Evolutionary conservation across 305 asterid species (phyloP).

Genomic region (Coffea humblotiana): DNA sequence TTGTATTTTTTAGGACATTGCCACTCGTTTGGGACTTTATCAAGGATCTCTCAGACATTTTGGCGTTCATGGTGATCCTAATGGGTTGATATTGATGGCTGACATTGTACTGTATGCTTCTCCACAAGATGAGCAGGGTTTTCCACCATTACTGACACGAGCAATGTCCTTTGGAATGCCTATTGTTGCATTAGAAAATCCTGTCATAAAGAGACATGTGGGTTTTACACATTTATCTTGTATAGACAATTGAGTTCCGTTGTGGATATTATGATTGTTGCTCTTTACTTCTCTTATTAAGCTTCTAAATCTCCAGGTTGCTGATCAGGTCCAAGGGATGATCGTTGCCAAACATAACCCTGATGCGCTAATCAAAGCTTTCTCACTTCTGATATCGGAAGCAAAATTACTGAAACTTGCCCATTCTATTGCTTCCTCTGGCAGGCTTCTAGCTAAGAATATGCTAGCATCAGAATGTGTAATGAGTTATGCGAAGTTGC

Average conservation of each 20-base stretch:
- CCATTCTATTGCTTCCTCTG: slow-evolving; percentile 68
- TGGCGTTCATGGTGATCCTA: slow-evolving; percentile 67
- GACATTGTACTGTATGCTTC: slow-evolving; percentile 85
- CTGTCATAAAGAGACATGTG: slow-evolving; percentile 68
- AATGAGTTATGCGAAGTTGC: slow-evolving; percentile 56
- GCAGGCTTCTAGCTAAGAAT: slow-evolving; percentile 73
- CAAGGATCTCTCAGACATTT: slow-evolving; percentile 75
- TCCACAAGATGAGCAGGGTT: slow-evolving; percentile 86
- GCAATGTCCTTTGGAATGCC: slow-evolving; percentile 96
- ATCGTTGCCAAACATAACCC: slow-evolving; percentile 59
- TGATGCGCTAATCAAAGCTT: slow-evolving; percentile 58
- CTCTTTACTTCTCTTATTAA: slow-evolving; percentile 11
- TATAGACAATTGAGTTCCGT: neutral
- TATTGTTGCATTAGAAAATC: slow-evolving; percentile 72
- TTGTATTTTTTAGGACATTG: slow-evolving; percentile 51
- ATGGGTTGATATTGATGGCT: slow-evolving; percentile 76
- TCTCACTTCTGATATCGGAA: slow-evolving; percentile 62
- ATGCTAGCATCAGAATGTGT: slow-evolving; percentile 85
- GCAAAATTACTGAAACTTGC: slow-evolving; percentile 68
- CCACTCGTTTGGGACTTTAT: slow-evolving; percentile 71
- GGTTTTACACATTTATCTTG: slow-evolving; percentile 22
- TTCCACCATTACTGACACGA: slow-evolving; percentile 79
- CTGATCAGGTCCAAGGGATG: slow-evolving; percentile 84
- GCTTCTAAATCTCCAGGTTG: slow-evolving; percentile 47
- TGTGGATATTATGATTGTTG: neutral